Evolutionary conservation across 2,329 filamentous ascomycete genomes (phyloP).

Genomic region (Colletotrichum spinosum): DNA sequence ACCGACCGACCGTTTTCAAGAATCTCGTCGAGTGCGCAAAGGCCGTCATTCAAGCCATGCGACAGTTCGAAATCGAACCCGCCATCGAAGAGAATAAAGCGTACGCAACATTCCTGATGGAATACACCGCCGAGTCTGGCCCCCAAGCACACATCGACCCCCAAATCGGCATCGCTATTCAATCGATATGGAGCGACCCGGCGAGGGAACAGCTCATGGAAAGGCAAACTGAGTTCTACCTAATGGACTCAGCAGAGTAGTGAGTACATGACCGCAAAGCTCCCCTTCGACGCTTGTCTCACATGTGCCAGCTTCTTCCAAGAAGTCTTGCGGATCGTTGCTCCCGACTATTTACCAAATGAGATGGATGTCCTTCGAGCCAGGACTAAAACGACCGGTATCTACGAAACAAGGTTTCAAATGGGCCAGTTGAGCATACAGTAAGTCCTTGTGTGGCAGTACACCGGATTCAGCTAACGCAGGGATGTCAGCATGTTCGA

Average conservation of each 20-base stretch:
- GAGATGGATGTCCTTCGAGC: slow-evolving; percentile 96
- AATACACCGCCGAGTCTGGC: slow-evolving; percentile 91
- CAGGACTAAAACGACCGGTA: slow-evolving; percentile 97
- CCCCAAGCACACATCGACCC: slow-evolving; percentile 86
- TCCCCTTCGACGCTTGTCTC: slow-evolving; percentile 34
- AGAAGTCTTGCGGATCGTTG: slow-evolving; percentile 86
- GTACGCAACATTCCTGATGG: slow-evolving; percentile 82
- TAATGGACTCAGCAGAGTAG: slow-evolving; percentile 99
- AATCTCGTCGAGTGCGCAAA: slow-evolving; percentile 98
- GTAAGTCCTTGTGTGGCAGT: slow-evolving; percentile 65
- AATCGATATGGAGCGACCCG: slow-evolving; percentile 90
- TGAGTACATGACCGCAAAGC: slow-evolving; percentile 60
- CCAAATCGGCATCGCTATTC: slow-evolving; percentile 84
- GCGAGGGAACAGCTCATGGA: slow-evolving; percentile 87
- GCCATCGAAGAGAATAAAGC: slow-evolving; percentile 77
- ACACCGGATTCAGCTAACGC: neutral
- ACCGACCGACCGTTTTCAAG: slow-evolving; percentile 97
- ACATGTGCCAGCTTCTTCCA: slow-evolving; percentile 84
- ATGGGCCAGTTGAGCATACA: slow-evolving; percentile 99
- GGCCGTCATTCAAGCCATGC: slow-evolving; percentile 90
- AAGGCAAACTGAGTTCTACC: slow-evolving; percentile 96
- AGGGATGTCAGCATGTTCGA: slow-evolving; percentile 91
- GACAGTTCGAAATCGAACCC: slow-evolving; percentile 88
- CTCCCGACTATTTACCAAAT: slow-evolving; percentile 87
- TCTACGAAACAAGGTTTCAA: slow-evolving; percentile 98